These are phyloP conservation scores for Amylocarpus encephaloides DNA, from an alignment of 2,329 filamentous ascomycete species.

Conservation along the genomic window DNA sequence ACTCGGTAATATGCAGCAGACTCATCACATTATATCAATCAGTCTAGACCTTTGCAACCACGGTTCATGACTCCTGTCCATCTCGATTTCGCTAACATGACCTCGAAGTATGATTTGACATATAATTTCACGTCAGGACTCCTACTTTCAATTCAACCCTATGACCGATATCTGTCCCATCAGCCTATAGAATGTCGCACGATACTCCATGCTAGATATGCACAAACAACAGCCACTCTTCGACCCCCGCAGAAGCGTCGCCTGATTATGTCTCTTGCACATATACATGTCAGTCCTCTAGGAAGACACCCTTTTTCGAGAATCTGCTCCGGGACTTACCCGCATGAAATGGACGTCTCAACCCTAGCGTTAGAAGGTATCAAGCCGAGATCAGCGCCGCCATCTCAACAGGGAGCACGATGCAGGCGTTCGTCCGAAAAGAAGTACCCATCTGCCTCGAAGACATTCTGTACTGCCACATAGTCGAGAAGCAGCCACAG, in stretches of 20 bases:
- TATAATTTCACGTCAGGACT: neutral
- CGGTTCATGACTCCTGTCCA: constrained; percentile 7
- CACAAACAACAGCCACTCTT: neutral
- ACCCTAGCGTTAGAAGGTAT: no score
- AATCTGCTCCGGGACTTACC: no score
- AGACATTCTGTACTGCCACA: no score
- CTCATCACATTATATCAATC: neutral
- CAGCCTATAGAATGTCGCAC: constrained; percentile 5
- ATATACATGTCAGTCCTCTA: neutral
- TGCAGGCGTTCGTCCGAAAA: no score
- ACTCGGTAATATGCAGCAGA: constrained; percentile 8
- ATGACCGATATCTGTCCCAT: constrained; percentile 7
- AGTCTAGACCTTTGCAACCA: neutral
- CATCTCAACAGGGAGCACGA: no score
- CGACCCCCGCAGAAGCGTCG: neutral
- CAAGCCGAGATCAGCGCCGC: no score
- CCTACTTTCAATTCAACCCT: constrained; percentile 4
- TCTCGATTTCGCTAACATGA: neutral
- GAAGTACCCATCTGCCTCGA: no score
- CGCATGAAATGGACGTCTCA: no score
- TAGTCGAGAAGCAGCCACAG: neutral
- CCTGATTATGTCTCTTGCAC: neutral
- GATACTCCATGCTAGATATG: neutral
- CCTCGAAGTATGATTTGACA: constrained; percentile 2
- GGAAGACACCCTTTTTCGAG: no score